Base-by-base conservation (phyloP, 495 filamentous ascomycete genomes). In the Xylaria telfairii region DNA sequence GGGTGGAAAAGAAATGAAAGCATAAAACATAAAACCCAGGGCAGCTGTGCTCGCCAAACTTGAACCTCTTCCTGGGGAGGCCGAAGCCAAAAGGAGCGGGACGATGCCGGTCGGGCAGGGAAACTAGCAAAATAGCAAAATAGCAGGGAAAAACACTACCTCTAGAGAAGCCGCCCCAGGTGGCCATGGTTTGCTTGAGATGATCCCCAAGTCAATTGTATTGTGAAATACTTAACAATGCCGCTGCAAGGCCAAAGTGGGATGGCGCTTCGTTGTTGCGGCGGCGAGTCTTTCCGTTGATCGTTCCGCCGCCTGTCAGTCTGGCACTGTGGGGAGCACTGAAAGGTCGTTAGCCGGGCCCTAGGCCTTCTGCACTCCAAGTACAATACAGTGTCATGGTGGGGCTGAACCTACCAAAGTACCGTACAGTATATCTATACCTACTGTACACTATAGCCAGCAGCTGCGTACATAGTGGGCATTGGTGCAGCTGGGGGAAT, bases 181-280 rank as follows among this genome's bases (percentile, higher is more conserved):
- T 66, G 64, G 46, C 64, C 64, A 66, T 66, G 30, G 30, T 66
- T 24, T 66, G n/a, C 19, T 66, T n/a, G 30, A 54, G 37, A 57
- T 57, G 49, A 28, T 53, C 49, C 49, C 28, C 49, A 53, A 53
- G 49, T 53, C 49, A 53, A 53, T 26, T 26, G 28, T n/a, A 12
- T 13, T 10, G 5, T n/a, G n/a, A n/a, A 9, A 57, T 19, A 57
- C 19, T n/a, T 32, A 30, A 19, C 54, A 57, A 57, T 34, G 49
- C 54, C 28, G 47, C 21, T 61, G 15, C 41, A 32, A 57, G 19
- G 53, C 53, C 28, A 46, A 64, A 32, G 61, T 42, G 24, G 42
- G 44, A 49, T 65, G 44, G 42, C 19, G 44, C 44, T 39, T 51
- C 30, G 19, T 46, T 63, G 26, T 44, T 4, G 51, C 51, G 26